Percentiles rank a stretch among this genome's conserved stretches.
Evolutionary conservation across 2,329 filamentous ascomycete genomes (phyloP).

Genomic region (Fusarium cyanostomum): DNA sequence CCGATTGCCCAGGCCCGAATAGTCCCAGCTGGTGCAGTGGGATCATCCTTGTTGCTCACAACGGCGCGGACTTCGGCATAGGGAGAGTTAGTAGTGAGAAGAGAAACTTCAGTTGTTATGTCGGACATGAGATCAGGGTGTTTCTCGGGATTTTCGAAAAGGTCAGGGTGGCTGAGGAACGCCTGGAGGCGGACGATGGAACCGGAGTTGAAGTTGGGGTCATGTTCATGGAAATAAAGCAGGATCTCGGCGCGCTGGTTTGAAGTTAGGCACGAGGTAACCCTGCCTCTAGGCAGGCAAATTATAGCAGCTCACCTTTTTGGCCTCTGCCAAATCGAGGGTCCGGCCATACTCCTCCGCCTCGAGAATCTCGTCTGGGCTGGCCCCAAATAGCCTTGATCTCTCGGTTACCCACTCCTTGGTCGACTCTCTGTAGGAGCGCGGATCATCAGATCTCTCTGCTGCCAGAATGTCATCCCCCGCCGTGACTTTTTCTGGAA

Average conservation of each 20-base stretch:
- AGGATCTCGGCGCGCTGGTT: constrained; percentile 23
- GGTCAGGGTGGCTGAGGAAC: constrained; percentile 34
- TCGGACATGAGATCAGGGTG: constrained; percentile 56
- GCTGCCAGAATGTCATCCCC: neutral
- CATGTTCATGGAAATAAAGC: constrained; percentile 31
- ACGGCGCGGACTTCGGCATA: constrained; percentile 65
- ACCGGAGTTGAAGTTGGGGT: constrained; percentile 36
- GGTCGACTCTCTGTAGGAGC: neutral
- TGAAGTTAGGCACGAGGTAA: neutral
- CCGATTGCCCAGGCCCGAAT: constrained; percentile 63
- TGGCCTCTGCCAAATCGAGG: constrained; percentile 17
- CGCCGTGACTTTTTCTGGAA: neutral
- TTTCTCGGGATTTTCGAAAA: constrained; percentile 50
- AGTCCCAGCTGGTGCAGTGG: constrained; percentile 59
- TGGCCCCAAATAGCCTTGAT: constrained; percentile 18
- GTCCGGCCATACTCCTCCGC: constrained; percentile 26
- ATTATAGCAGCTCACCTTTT: neutral
- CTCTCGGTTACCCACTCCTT: constrained; percentile 7
- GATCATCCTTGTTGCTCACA: constrained; percentile 64
- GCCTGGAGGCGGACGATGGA: constrained; percentile 22
- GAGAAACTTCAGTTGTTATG: constrained; percentile 62
- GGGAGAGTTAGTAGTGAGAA: constrained; percentile 63
- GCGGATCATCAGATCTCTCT: neutral
- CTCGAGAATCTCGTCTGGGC: constrained; percentile 23
- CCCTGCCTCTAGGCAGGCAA: rapidly evolving